Evolutionary conservation across 148 eudicot genomes (phyloP).

Genomic region (Euryodendron excelsum): DNA sequence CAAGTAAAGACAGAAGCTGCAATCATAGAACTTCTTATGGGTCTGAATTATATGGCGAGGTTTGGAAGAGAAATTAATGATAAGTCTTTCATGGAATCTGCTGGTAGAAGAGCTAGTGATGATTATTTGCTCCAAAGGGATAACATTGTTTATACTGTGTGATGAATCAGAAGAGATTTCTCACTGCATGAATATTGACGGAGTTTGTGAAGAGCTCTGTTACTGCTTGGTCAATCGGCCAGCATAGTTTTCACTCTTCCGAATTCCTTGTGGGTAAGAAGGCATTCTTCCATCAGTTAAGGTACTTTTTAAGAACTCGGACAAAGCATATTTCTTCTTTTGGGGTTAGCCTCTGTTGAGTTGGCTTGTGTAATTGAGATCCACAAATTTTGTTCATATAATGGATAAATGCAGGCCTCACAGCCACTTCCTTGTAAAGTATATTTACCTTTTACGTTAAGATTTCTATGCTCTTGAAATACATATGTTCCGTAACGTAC

Average conservation of each 20-base stretch:
- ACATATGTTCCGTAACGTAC: background rate
- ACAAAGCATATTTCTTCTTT: background rate
- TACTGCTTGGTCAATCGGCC: background rate
- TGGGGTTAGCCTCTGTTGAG: background rate
- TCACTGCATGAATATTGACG: background rate
- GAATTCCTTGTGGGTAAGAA: background rate
- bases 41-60: conserved; percentile 68
- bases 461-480: background rate
- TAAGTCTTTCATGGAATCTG: conserved; percentile 32
- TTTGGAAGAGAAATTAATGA: conserved; percentile 49
- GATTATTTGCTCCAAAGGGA: conserved; percentile 29
- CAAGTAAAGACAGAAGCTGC: conserved; percentile 73
- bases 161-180: conserved; percentile 18
- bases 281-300: background rate
- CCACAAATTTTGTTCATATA: background rate
- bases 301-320: background rate
- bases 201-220: background rate
- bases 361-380: background rate
- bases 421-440: conserved; percentile 23
- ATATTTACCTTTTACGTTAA: conserved; percentile 1
- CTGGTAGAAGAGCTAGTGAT: conserved; percentile 30
- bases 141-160: conserved; percentile 34
- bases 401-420: conserved; percentile 10
- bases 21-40: conserved; percentile 71
- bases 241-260: background rate